phyloP scores from a whole-genome alignment of 2,329 filamentous ascomycete species.

The Penicillium occitanis region DNA sequence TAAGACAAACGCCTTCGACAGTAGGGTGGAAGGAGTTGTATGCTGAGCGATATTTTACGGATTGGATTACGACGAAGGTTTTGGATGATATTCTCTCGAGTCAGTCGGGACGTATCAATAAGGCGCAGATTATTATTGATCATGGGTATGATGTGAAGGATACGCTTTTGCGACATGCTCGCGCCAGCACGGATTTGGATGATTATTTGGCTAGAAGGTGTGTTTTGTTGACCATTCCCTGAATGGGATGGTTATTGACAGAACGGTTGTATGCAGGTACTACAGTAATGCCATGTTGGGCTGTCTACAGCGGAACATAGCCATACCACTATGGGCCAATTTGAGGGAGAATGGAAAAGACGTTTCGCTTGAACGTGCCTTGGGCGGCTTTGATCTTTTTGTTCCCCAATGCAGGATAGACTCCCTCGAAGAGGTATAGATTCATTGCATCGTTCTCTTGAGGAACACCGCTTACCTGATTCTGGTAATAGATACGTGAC shows the following conservation, averaged over 20 bases:
- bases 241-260: neutral
- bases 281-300: constrained; percentile 73
- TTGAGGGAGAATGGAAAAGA: constrained; percentile 50
- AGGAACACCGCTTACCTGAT: constrained; percentile 13
- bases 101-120: constrained; percentile 67
- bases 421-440: constrained; percentile 68
- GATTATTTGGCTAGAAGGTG: constrained; percentile 74
- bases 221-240: neutral
- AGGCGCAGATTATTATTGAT: constrained; percentile 68
- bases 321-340: constrained; percentile 72
- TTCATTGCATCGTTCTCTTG: neutral
- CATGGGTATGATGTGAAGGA: constrained; percentile 89
- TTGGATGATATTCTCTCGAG: constrained; percentile 70
- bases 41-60: constrained; percentile 54
- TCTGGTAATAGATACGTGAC: constrained; percentile 55
- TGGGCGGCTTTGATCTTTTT: constrained; percentile 88
- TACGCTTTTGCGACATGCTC: constrained; percentile 67
- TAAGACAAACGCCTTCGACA: constrained; percentile 53
- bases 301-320: constrained; percentile 76
- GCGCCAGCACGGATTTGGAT: constrained; percentile 58
- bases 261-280: constrained; percentile 54
- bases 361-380: constrained; percentile 67
- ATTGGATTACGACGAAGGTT: constrained; percentile 53
- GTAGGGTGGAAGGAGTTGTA: constrained; percentile 76
- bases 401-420: constrained; percentile 69